Base-by-base conservation (phyloP, 2,329 filamentous ascomycete species). In the Trichoderma koningiopsis region DNA sequence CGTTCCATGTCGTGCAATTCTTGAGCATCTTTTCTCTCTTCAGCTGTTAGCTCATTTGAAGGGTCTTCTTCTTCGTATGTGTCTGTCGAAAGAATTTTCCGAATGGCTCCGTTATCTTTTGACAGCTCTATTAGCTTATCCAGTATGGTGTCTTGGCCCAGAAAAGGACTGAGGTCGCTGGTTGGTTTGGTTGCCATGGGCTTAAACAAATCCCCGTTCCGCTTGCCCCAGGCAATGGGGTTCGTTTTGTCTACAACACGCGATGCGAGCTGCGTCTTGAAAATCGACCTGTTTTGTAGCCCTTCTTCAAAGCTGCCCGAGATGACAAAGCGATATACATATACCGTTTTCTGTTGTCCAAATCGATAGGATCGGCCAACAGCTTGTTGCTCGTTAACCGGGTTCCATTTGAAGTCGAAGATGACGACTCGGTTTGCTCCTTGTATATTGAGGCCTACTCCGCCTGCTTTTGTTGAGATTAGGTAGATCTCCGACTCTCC, bases 391-490 rank as follows among this genome's bases (percentile, higher is more conserved):
- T 97, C 94, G 76, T 90, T 85, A 5, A 89, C 86, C 0, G 94
- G 94, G 72, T 94, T 96, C 81, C 90, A 97, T 71, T 86, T 84
- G 75, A 91, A 93, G 77, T 97, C 94, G 68, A 96, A 91, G 24
- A 97, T 91, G 24, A 97, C 86, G 1, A 97, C 92, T 24, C 94
- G 88, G 76, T 94, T 97, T 1, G 94, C 94, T 1, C 91, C 90
- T 52, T 88, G 87, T 14, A 97, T 91, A 71, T 97, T 97, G 61
- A 97, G 83, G 0, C 94, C 94, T 1, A 94, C 82, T 0, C 93
- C 93, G 27, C 94, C 94, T 10, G 94, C 93, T 70, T 80, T 89
- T 0, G 93, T 97, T 0, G 93, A 97, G 68, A 97, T 93, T 2
- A 97, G 82, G 75, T 92, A 92, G 0, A 96, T 83, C 29, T 89